A percentile compares a stretch with the other conserved stretches of the same genome.
These are phyloP conservation scores for Xenosphaeropsis pyriputrescens DNA, from an alignment of 2,329 filamentous ascomycete genomes.

Conservation along the genomic window DNA sequence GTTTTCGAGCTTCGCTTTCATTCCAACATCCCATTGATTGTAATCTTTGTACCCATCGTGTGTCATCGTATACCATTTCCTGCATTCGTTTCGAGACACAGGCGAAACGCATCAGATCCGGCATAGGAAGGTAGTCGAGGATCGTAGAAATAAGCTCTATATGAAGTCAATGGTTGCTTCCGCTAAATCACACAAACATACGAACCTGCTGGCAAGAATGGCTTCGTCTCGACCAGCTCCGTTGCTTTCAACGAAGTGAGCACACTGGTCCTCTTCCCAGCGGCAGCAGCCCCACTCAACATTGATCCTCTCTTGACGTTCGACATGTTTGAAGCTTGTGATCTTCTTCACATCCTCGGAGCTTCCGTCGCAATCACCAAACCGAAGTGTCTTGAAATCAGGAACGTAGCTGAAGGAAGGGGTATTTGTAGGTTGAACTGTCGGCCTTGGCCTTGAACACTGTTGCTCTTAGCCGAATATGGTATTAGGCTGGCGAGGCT, in stretches of 20 bases:
- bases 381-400: no score
- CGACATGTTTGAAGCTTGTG: constrained; percentile 21
- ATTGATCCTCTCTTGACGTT: constrained; percentile 22
- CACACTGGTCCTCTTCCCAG: constrained; percentile 32
- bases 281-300: constrained; percentile 7
- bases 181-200: not conserved
- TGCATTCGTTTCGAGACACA: constrained; percentile 73
- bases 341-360: no score
- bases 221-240: constrained; percentile 65
- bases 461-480: no score
- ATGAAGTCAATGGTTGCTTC: not conserved
- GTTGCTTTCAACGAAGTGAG: constrained; percentile 67
- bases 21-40: constrained; percentile 87
- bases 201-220: constrained; percentile 69
- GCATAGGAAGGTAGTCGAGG: constrained; percentile 74
- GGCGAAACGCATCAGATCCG: constrained; percentile 76
- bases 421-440: no score
- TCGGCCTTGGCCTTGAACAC: no score
- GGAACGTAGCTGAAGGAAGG: no score
- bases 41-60: constrained; percentile 79
- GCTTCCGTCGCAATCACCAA: no score
- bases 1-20: constrained; percentile 66
- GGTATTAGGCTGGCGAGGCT: no score
- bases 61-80: constrained; percentile 98
- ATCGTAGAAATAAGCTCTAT: constrained; percentile 77